Percentiles rank a stretch among this genome's conserved stretches.
These are phyloP conservation scores for Naematelia encephala DNA, from an alignment of 768 basidiomycete species.

Conservation along the genomic window DNA sequence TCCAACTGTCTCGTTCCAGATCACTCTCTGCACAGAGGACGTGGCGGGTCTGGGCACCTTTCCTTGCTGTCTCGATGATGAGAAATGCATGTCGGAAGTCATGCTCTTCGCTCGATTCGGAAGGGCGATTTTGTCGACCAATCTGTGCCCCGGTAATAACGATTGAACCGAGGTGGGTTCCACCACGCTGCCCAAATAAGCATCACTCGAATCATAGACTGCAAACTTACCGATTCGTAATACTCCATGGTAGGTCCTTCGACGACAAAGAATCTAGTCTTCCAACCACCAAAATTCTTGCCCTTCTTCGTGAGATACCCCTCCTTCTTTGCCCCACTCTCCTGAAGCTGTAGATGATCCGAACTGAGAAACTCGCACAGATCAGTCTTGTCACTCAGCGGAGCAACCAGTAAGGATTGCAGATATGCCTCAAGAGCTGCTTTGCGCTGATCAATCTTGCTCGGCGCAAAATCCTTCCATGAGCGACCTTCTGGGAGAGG, in stretches of 20 bases:
- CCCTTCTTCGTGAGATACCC: slow-evolving; percentile 94
- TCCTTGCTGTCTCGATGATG: slow-evolving; percentile 65
- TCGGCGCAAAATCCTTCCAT: slow-evolving; percentile 96
- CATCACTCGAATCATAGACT: not conserved
- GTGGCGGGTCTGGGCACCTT: slow-evolving; percentile 60
- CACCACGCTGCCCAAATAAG: slow-evolving; percentile 68
- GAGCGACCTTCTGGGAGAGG: slow-evolving; percentile 83
- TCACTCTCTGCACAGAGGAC: slow-evolving; percentile 97
- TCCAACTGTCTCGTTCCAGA: slow-evolving; percentile 87
- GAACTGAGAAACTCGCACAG: slow-evolving; percentile 88
- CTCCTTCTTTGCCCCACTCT: slow-evolving; percentile 76
- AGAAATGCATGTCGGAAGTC: slow-evolving; percentile 97
- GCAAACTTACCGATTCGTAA: slow-evolving; percentile 81
- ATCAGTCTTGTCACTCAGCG: slow-evolving; percentile 81
- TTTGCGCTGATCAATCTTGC: slow-evolving; percentile 93
- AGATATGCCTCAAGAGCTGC: slow-evolving; percentile 72
- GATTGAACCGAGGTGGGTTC: slow-evolving; percentile 86
- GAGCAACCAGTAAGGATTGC: slow-evolving; percentile 73
- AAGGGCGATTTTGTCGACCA: slow-evolving; percentile 75
- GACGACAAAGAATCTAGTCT: slow-evolving; percentile 89
- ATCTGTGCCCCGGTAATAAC: slow-evolving; percentile 88
- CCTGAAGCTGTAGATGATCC: slow-evolving; percentile 72
- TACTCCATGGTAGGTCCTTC: slow-evolving; percentile 88
- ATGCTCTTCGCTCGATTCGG: slow-evolving; percentile 73
- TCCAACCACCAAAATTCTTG: slow-evolving; percentile 98